These are phyloP conservation scores for Aspergillus novofumigatus DNA, from an alignment of 2,329 filamentous ascomycete genomes.

Conservation along the genomic window DNA sequence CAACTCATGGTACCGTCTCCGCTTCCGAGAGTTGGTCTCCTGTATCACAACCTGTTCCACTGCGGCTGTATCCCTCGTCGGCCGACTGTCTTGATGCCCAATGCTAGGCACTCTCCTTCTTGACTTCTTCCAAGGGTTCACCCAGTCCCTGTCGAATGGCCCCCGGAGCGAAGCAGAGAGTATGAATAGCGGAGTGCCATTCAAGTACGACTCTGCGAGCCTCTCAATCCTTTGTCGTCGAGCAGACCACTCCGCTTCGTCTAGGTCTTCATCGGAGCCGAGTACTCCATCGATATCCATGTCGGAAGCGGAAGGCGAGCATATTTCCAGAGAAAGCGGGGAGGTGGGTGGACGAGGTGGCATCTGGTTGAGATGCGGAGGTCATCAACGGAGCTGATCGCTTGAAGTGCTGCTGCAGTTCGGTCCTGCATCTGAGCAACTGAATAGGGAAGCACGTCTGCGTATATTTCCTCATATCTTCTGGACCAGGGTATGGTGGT, in stretches of 20 bases:
- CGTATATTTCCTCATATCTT: slow-evolving; percentile 15
- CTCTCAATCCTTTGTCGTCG: slow-evolving; percentile 43
- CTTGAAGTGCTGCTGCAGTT: slow-evolving; percentile 16
- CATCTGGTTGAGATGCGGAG: slow-evolving; percentile 23
- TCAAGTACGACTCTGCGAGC: slow-evolving; percentile 39
- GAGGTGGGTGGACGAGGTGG: slow-evolving; percentile 28
- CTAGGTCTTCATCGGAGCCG: slow-evolving; percentile 40
- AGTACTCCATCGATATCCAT: slow-evolving; percentile 24
- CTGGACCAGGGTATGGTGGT: slow-evolving; percentile 1
- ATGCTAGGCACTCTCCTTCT: slow-evolving; percentile 6
- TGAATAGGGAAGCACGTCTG: slow-evolving; percentile 1
- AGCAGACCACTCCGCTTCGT: slow-evolving; percentile 26
- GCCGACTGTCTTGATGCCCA: neutral
- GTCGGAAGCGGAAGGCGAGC: slow-evolving; percentile 20
- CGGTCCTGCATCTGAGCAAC: slow-evolving; percentile 19
- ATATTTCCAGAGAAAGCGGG: slow-evolving; percentile 35
- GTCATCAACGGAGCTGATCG: slow-evolving; percentile 8
- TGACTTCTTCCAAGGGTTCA: slow-evolving; percentile 43
- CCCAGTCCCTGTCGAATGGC: slow-evolving; percentile 43
- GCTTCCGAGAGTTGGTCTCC: slow-evolving; percentile 24
- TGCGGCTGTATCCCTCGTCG: neutral
- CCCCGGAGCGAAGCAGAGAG: slow-evolving; percentile 43
- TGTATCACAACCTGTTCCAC: slow-evolving; percentile 21
- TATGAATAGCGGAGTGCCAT: slow-evolving; percentile 43
- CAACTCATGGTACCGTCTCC: slow-evolving; percentile 16